Evolutionary conservation across 805 yeast species (phyloP).

Genomic region (Zygotorulaspora chibaensis): DNA sequence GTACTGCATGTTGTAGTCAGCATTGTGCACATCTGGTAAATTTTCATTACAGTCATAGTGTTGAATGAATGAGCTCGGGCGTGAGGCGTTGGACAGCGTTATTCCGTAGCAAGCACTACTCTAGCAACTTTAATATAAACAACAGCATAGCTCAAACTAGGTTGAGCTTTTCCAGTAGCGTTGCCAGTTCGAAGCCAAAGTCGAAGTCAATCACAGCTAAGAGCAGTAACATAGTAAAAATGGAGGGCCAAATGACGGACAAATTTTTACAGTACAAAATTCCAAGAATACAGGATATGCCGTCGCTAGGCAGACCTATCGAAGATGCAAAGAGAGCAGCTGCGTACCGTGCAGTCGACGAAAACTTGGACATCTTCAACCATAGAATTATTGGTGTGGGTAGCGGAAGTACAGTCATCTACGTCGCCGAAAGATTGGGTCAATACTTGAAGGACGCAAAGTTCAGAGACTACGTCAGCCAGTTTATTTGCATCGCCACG

Average conservation of each 20-base stretch:
- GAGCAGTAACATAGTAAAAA: background rate
- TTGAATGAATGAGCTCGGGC: background rate
- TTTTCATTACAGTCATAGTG: too few species aligned
- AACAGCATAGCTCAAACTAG: too few species aligned
- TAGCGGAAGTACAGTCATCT: conserved; percentile 96
- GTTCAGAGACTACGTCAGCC: conserved; percentile 23
- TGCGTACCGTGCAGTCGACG: conserved; percentile 90
- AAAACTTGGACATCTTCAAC: conserved; percentile 45
- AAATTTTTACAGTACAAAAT: conserved; percentile 6
- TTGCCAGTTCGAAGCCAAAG: too few species aligned
- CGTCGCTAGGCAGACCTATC: conserved; percentile 40
- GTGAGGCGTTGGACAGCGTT: background rate
- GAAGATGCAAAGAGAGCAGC: conserved; percentile 88
- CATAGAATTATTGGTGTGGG: conserved; percentile 89
- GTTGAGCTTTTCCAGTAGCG: too few species aligned
- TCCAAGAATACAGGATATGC: conserved; percentile 23
- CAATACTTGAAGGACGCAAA: conserved; percentile 42
- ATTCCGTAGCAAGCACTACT: too few species aligned
- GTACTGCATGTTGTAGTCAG: background rate
- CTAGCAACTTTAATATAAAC: too few species aligned
- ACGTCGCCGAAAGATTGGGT: conserved; percentile 91
- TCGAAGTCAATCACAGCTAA: background rate
- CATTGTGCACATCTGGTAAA: too few species aligned
- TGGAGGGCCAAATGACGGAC: background rate
- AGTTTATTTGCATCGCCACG: conserved; percentile 84